phyloP scores from a whole-genome alignment of 768 basidiomycete species.

The Flagelloscypha sp. region DNA sequence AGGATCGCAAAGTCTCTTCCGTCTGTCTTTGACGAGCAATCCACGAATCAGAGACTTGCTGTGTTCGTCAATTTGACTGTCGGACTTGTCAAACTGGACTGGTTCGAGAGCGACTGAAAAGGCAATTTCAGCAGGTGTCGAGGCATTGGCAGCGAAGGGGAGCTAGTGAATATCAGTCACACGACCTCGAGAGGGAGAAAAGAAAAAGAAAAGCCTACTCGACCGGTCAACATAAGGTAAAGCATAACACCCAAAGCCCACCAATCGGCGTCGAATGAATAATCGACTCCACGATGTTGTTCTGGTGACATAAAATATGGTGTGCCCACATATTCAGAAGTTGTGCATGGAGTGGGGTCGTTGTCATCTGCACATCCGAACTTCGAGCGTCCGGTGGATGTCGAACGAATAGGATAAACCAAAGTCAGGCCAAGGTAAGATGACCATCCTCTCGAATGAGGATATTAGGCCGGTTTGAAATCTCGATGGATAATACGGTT shows the following conservation, averaged over 20 bases:
- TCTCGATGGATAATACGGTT: constrained; percentile 14
- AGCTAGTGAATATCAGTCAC: too few species aligned
- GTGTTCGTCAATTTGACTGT: too few species aligned
- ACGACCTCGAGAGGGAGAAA: too few species aligned
- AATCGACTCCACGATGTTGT: constrained; percentile 15
- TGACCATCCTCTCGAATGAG: constrained; percentile 12
- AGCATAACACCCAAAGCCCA: constrained; percentile 78
- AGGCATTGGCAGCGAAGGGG: too few species aligned
- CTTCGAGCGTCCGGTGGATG: constrained; percentile 1
- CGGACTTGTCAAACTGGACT: too few species aligned
- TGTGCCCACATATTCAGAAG: constrained; percentile 19
- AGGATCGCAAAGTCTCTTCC: too few species aligned
- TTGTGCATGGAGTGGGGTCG: constrained; percentile 1
- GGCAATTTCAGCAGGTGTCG: too few species aligned
- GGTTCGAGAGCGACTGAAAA: too few species aligned
- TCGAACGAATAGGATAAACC: constrained; percentile 8
- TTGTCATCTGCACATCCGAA: constrained; percentile 1
- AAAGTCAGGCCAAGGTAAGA: constrained; percentile 13
- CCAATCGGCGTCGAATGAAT: constrained; percentile 42
- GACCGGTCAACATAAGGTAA: constrained; percentile 62
- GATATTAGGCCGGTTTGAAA: constrained; percentile 17
- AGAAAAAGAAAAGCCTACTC: constrained; percentile 17
- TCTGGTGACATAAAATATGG: constrained; percentile 27
- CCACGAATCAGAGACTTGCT: too few species aligned
- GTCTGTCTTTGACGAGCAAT: too few species aligned